Evolutionary conservation across 2,329 filamentous ascomycete species (phyloP), one percentile per base, ranked within the genome.

Genomic region (Microsporum canis): DNA sequence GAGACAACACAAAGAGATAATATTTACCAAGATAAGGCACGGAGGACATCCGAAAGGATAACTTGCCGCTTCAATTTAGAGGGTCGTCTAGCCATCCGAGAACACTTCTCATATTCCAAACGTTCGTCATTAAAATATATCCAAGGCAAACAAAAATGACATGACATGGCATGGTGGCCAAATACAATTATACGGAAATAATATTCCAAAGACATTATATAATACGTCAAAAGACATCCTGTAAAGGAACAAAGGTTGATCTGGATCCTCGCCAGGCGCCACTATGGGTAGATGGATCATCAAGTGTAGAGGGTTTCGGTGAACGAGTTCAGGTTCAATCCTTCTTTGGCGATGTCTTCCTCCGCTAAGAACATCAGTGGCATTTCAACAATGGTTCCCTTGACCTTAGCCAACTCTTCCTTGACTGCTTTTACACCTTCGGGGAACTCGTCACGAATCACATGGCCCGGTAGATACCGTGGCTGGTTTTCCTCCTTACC

Each of bases 321-420:
- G 67, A 90, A 73, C 31, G 80, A 79, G 75, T 91, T 91, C 65
- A 91, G 75, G 27, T 82, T 80, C 68, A 95, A 68, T 0, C 91
- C 90, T 67, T 90, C 84, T 79, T 91, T 86, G 3, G 91, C 92
- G 72, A 96, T 86, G 72, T 96, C 91, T 68, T 89, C 83, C 38
- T 91, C 88, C 68, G 87, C 86, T 72, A 96, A 77, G 77, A 96
- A 96, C 66, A 89, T 79, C 67, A 96, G 78, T 33, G 91, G 90
- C 91, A 96, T 96, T 78, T 96, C 89, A 5, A 96, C 87, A 53
- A 91, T 74, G 6, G 82, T 88, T 1, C 88, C 88, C 63, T 84
- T 81, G 43, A 91, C 78, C 60, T 82, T 79, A 60, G 80, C 79
- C 60, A 91, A 76, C 75, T 84, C 81, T 58, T 86, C 83, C 76